These are phyloP conservation scores for Ganoderma resinaceum DNA, from an alignment of 1,284 basidiomycete species.

Conservation along the genomic window DNA sequence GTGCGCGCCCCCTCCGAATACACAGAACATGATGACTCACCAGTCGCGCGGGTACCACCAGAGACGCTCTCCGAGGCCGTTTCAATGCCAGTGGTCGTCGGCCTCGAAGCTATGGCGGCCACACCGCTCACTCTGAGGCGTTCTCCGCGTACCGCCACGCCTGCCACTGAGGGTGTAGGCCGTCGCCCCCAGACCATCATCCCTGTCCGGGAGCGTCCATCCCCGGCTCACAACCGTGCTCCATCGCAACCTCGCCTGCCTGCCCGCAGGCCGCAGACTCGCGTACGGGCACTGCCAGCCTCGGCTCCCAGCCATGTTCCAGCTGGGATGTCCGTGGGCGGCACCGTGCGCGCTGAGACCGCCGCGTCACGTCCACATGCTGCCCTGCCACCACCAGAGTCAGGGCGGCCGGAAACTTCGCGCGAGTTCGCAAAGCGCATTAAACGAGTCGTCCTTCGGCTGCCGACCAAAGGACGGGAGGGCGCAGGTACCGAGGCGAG, in stretches of 20 bases:
- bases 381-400: background rate
- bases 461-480: background rate
- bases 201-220: background rate
- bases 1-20: background rate
- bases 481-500: background rate
- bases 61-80: background rate
- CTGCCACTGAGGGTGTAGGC: background rate
- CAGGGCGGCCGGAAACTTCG: background rate
- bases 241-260: no score
- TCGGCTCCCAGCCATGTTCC: no score
- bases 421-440: background rate
- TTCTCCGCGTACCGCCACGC: background rate
- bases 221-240: no score
- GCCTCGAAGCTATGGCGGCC: background rate
- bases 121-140: background rate
- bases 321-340: no score
- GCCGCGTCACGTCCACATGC: no score
- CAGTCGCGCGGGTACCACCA: no score
- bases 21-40: background rate
- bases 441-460: background rate
- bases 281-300: no score
- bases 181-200: background rate
- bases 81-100: background rate
- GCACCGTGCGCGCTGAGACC: no score
- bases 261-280: no score